A percentile compares a stretch with the other conserved stretches of the same genome.
phyloP scores from a whole-genome alignment of 192 early-diverging fungal species.

The Coemansia reversa region DNA sequence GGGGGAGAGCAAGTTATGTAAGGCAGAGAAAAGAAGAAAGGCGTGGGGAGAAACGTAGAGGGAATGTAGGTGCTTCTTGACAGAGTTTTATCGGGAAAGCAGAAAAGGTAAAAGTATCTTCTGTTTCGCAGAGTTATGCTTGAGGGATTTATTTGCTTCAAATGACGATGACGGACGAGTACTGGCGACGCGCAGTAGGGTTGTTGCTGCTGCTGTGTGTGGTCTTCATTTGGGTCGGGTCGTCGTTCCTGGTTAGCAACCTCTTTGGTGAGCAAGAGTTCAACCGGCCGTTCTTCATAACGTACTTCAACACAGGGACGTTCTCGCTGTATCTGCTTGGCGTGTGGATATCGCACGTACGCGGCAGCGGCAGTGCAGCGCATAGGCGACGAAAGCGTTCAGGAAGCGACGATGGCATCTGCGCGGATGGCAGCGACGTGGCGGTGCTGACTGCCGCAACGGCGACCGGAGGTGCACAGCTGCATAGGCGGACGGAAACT shows the following conservation, averaged over 20 bases:
- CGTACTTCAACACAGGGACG: slow-evolving; percentile 73
- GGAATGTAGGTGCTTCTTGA: neutral
- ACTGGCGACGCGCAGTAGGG: slow-evolving; percentile 59
- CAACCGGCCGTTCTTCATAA: slow-evolving; percentile 75
- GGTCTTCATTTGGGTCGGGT: slow-evolving; percentile 77
- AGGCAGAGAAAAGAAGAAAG: neutral
- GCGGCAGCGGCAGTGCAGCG: neutral
- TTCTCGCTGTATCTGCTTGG: slow-evolving; percentile 70
- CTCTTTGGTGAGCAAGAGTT: slow-evolving; percentile 69
- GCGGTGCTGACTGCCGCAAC: neutral
- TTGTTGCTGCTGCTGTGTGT: slow-evolving; percentile 66
- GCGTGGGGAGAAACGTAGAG: neutral
- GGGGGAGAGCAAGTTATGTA: neutral
- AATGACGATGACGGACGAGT: neutral
- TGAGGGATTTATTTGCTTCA: neutral
- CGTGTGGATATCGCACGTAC: slow-evolving; percentile 10
- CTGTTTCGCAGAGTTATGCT: neutral
- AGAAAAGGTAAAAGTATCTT: neutral
- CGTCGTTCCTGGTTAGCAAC: slow-evolving; percentile 75
- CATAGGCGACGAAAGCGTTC: slow-evolving; percentile 24
- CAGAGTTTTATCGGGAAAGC: neutral
- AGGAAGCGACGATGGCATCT: slow-evolving; percentile 20
- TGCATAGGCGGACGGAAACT: neutral
- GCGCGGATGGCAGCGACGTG: neutral
- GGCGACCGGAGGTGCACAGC: neutral